Evolutionary conservation across 2,329 filamentous ascomycete species (phyloP).

Genomic region (Ophiostoma ulmi): DNA sequence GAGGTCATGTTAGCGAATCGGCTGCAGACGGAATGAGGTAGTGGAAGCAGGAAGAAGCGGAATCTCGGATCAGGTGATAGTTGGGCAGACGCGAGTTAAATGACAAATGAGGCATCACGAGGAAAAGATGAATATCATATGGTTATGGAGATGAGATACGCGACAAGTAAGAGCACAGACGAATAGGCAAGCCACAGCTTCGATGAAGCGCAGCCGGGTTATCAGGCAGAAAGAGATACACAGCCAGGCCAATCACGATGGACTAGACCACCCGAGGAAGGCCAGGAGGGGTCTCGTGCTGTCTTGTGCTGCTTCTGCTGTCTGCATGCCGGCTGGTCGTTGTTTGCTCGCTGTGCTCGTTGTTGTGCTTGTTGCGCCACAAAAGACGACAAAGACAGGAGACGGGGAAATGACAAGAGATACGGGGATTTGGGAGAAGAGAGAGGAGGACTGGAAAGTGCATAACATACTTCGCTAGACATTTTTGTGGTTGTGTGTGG

Average conservation of each 20-base stretch:
- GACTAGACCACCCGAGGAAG: background rate
- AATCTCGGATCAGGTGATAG: background rate
- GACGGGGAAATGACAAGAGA: background rate
- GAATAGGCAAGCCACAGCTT: background rate
- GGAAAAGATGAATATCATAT: background rate
- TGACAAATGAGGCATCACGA: background rate
- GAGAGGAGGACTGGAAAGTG: background rate
- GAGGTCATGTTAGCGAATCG: background rate
- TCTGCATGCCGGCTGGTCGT: background rate
- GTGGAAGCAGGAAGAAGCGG: background rate
- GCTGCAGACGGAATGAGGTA: background rate
- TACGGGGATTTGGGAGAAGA: background rate
- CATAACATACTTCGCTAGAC: conserved; percentile 26
- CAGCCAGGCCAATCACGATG: background rate
- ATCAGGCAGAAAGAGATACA: background rate
- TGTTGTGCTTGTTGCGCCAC: background rate
- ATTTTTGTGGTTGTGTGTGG: conserved; percentile 21
- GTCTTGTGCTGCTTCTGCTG: background rate
- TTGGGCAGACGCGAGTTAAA: background rate
- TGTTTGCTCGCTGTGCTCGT: background rate
- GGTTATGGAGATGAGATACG: background rate
- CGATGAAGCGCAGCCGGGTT: background rate
- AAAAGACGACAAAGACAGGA: background rate
- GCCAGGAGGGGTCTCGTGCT: background rate
- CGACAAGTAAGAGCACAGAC: background rate